Evolutionary conservation across 2,329 filamentous ascomycete species (phyloP).

Genomic region (Aureobasidium sp.): DNA sequence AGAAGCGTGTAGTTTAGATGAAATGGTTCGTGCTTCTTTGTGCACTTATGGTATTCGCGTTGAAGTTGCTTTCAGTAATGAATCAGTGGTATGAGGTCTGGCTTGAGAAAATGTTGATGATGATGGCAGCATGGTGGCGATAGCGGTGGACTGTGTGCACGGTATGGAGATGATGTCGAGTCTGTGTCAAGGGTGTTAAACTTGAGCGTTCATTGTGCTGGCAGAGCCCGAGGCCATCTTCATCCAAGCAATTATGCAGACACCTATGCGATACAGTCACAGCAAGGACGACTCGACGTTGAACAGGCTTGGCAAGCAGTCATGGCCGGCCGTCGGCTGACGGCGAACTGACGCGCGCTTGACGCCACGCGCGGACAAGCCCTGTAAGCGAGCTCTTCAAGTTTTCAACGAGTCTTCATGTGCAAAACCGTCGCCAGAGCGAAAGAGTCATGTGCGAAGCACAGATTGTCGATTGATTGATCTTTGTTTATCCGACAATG

Average conservation of each 20-base stretch:
- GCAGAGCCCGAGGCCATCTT: neutral
- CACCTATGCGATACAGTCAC: slow-evolving; percentile 4
- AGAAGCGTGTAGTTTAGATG: neutral
- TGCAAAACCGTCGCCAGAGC: neutral
- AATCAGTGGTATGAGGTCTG: slow-evolving; percentile 46
- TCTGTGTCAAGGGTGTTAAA: neutral
- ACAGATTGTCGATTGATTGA: neutral
- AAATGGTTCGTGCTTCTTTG: neutral
- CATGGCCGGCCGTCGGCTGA: neutral
- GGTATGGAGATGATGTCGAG: neutral
- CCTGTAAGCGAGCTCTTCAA: neutral
- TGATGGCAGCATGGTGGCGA: slow-evolving; percentile 45
- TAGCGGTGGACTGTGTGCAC: neutral
- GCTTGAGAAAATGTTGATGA: slow-evolving; percentile 41
- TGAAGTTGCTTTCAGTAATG: slow-evolving; percentile 20
- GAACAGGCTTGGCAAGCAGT: neutral
- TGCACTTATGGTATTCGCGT: neutral
- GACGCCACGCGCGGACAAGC: neutral
- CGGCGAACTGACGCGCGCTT: neutral
- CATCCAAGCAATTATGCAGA: slow-evolving; percentile 5
- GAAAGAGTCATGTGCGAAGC: neutral
- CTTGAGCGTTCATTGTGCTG: slow-evolving; percentile 11
- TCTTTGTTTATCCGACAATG: slow-evolving; percentile 5
- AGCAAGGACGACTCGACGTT: slow-evolving; percentile 9
- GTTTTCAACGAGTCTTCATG: neutral